phyloP scores from a whole-genome alignment of 495 filamentous ascomycete species.

The Talaromyces trachyspermus region DNA sequence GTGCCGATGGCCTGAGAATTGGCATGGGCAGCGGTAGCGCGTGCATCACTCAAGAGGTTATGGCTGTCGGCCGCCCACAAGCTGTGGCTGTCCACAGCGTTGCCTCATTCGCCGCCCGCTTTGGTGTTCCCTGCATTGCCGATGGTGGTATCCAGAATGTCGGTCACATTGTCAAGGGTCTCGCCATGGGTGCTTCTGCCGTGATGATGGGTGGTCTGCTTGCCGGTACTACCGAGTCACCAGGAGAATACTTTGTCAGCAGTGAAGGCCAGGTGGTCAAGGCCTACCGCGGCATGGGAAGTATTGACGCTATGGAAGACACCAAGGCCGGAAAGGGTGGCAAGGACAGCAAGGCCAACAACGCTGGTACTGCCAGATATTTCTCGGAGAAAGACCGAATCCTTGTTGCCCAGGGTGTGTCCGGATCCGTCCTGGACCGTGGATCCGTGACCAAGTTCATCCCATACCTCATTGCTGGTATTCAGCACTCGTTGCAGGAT shows the following conservation, averaged over 20 bases:
- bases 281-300: constrained; percentile 97
- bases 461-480: constrained; percentile 86
- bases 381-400: constrained; percentile 95
- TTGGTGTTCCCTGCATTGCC: constrained; percentile 96
- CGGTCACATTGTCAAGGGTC: constrained; percentile 96
- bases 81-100: constrained; percentile 88
- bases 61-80: constrained; percentile 96
- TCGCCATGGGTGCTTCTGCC: constrained; percentile 86
- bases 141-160: constrained; percentile 98
- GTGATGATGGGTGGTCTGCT: constrained; percentile 99
- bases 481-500: constrained; percentile 97
- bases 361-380: constrained; percentile 95
- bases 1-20: constrained; percentile 93
- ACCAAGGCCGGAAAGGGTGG: constrained; percentile 69
- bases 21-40: constrained; percentile 98
- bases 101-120: constrained; percentile 76
- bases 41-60: constrained; percentile 99
- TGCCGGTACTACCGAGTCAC: constrained; percentile 94
- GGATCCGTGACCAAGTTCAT: constrained; percentile 88
- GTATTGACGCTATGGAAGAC: constrained; percentile 98
- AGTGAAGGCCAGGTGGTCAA: constrained; percentile 96
- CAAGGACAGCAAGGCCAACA: constrained; percentile 75
- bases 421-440: constrained; percentile 63
- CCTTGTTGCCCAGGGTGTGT: constrained; percentile 94
- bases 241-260: constrained; percentile 92